These are phyloP conservation scores for Leucosporidium creatinivorum DNA, from an alignment of 768 basidiomycete genomes.

Conservation along the genomic window DNA sequence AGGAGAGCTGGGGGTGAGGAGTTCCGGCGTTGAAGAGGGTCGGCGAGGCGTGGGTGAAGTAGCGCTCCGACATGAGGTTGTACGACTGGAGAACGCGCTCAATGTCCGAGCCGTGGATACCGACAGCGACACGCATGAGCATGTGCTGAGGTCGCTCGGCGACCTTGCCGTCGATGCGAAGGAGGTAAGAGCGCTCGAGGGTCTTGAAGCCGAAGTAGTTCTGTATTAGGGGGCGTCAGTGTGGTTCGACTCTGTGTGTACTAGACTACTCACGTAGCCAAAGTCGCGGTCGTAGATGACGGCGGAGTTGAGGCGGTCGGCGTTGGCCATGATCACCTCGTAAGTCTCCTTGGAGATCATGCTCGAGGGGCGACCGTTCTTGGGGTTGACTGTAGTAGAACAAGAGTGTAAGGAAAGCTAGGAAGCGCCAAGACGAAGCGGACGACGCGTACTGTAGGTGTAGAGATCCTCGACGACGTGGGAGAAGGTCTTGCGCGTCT, in stretches of 20 bases:
- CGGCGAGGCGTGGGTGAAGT: constrained; percentile 96
- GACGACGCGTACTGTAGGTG: constrained; percentile 58
- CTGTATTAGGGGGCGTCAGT: constrained; percentile 1
- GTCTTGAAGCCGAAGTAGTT: constrained; percentile 94
- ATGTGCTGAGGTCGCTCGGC: constrained; percentile 98
- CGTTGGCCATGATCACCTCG: constrained; percentile 69
- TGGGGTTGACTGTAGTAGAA: constrained; percentile 68
- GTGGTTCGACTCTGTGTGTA: neutral
- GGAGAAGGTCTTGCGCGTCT: constrained; percentile 92
- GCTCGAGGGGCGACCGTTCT: constrained; percentile 74
- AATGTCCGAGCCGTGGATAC: constrained; percentile 84
- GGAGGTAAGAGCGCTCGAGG: constrained; percentile 91
- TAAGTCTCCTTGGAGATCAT: constrained; percentile 90
- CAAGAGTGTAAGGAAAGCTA: neutral
- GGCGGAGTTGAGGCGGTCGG: constrained; percentile 75
- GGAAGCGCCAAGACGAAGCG: neutral
- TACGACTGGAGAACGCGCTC: constrained; percentile 79
- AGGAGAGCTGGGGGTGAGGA: constrained; percentile 82
- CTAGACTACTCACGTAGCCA: constrained; percentile 61
- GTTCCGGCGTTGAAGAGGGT: constrained; percentile 98
- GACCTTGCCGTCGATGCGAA: constrained; percentile 82
- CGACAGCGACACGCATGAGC: constrained; percentile 99
- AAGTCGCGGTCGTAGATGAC: constrained; percentile 99
- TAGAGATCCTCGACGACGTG: constrained; percentile 86
- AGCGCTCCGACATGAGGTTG: constrained; percentile 79